Conservation (phyloP, 2,329 filamentous ascomycete species). For the Cyphellophora attinorum region DNA sequence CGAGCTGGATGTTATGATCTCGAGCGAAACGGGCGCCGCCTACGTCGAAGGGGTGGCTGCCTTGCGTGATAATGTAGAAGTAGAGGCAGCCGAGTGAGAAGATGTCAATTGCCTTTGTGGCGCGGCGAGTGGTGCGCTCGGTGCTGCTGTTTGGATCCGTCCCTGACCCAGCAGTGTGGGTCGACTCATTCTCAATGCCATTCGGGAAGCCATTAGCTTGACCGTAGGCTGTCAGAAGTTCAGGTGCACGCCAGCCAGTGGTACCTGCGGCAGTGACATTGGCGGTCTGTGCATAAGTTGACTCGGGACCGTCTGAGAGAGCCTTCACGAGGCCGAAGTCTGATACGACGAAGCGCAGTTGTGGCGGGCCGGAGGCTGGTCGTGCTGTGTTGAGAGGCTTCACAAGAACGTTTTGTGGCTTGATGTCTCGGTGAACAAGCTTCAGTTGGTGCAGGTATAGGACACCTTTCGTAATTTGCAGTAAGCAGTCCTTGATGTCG, state of each 20-base stretch:
- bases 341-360: constrained; percentile 82
- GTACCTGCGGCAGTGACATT: constrained; percentile 71
- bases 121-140: constrained; percentile 59
- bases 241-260: constrained; percentile 91
- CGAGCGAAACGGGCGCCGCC: constrained; percentile 82
- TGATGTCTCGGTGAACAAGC: constrained; percentile 94
- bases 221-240: constrained; percentile 62
- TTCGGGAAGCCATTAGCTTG: constrained; percentile 25
- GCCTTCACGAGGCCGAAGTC: constrained; percentile 98
- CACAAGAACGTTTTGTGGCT: constrained; percentile 94
- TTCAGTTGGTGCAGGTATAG: constrained; percentile 81
- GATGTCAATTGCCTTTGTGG: constrained; percentile 92
- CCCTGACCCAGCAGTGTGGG: constrained; percentile 27
- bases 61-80: constrained; percentile 94
- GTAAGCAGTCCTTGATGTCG: constrained; percentile 70
- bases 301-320: constrained; percentile 76
- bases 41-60: constrained; percentile 85
- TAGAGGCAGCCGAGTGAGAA: constrained; percentile 97
- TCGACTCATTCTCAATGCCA: constrained; percentile 38
- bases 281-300: constrained; percentile 86
- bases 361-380: constrained; percentile 28
- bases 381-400: constrained; percentile 33
- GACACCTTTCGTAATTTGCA: constrained; percentile 83
- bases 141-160: constrained; percentile 39
- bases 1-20: constrained; percentile 94